Evolutionary conservation across 106 monocot genomes (phyloP), one percentile per base, ranked within the genome.

Genomic region (Dactylorhiza incarnata): DNA sequence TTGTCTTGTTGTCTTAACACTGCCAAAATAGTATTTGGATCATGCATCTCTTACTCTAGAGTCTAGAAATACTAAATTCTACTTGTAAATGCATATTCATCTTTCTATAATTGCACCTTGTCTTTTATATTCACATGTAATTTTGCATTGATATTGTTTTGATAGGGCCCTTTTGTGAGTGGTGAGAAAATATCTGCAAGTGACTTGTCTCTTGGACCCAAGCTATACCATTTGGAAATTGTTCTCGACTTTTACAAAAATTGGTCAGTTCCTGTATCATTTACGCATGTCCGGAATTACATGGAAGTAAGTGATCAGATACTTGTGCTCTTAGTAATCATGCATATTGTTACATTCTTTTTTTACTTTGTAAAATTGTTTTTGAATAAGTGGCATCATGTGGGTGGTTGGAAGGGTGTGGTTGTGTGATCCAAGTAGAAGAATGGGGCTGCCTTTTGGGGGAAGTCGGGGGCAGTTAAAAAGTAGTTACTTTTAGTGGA

Each of bases 201-300:
- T 68, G 95, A 95, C 75, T 74, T 95, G 43, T 92, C 95, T 17
- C 92, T 95, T 83, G 92, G 80, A 66, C 95, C 95, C 37, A 95
- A 93, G 83, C 89, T 95, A 72, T 90, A 95, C 58, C 95, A 95
- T 76, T 46, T 95, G 92, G 93, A 95, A 70, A 88, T 95, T 79
- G 78, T 88, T 74, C 84, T 95, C 54, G 90, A 85, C 50, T 83
- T 90, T 74, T 95, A 93, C 68, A 95, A 95, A 78, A 87, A 84
- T 43, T 95, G 95, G 95, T 85, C 90, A 14, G 76, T 95, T 76
- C 95, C 95, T 65, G 92, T 93, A 73, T 88, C 86, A 47, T 85
- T 95, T 51, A 47, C 66, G 37, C 77, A 87, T 83, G 78, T 89
- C 17, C 88, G 48, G 75, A 79, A 58, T 51, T 95, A 95, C 75